These are phyloP conservation scores for Aspergillus udagawae DNA, from an alignment of 2,329 filamentous ascomycete species.

Conservation along the genomic window DNA sequence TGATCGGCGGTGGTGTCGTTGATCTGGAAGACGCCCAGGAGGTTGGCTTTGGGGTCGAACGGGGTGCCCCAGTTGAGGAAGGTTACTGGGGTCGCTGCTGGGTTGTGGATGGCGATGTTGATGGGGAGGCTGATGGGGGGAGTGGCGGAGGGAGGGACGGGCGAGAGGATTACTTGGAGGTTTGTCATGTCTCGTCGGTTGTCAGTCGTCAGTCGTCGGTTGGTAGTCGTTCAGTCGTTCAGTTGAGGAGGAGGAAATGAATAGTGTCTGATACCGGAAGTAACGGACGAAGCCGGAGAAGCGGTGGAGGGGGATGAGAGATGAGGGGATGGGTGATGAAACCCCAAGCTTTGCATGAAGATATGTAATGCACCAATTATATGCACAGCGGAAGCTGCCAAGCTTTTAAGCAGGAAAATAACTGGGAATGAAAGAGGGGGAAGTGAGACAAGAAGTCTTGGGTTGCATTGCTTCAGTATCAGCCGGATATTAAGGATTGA, in stretches of 20 bases:
- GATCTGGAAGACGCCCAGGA: constrained; percentile 29
- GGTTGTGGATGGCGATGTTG: constrained; percentile 26
- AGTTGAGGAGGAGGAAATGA: no score
- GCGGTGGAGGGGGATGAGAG: no score
- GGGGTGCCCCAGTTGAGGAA: constrained; percentile 37
- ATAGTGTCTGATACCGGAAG: no score
- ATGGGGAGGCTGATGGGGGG: constrained; percentile 20
- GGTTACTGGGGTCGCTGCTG: constrained; percentile 23
- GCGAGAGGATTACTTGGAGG: constrained; percentile 17
- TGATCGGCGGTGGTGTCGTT: constrained; percentile 19
- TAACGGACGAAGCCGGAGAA: no score
- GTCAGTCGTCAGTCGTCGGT: no score
- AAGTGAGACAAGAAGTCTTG: constrained; percentile 3
- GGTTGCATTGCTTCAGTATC: constrained; percentile 5
- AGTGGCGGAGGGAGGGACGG: constrained; percentile 5
- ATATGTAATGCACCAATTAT: no score
- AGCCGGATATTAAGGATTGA: not conserved
- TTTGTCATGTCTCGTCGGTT: no score
- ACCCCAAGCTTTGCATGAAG: no score
- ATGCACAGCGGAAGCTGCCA: no score
- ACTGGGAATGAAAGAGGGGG: constrained; percentile 8
- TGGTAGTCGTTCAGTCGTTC: no score
- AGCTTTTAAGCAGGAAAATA: constrained; percentile 5
- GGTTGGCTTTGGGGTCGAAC: constrained; percentile 29
- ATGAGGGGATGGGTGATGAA: no score